These are phyloP conservation scores for Sporothrix mexicana DNA, from an alignment of 2,329 filamentous ascomycete genomes.

Conservation along the genomic window DNA sequence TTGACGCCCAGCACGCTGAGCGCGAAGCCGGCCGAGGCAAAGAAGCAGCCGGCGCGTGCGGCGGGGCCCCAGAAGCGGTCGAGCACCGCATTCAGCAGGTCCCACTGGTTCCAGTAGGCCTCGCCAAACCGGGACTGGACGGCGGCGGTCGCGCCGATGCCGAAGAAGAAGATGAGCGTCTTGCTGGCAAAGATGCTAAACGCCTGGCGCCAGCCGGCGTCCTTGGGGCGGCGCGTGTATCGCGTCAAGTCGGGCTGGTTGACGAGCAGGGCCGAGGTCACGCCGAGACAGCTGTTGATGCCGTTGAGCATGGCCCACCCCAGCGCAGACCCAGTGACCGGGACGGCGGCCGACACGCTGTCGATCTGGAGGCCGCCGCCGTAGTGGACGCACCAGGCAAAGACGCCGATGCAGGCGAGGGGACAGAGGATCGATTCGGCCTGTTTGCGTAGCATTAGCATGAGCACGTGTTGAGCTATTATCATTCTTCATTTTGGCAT, in stretches of 20 bases:
- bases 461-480: background rate
- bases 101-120: constrained; percentile 39
- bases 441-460: constrained; percentile 18
- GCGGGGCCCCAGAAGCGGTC: constrained; percentile 37
- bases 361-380: constrained; percentile 39
- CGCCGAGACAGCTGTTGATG: constrained; percentile 49
- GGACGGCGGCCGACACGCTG: constrained; percentile 40
- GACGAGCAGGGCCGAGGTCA: constrained; percentile 46
- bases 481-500: background rate
- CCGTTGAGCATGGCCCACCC: constrained; percentile 49
- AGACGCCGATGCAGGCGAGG: constrained; percentile 37
- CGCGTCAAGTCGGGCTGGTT: constrained; percentile 48
- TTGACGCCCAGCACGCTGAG: constrained; percentile 38
- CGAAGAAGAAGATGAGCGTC: constrained; percentile 42
- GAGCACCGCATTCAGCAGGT: constrained; percentile 36
- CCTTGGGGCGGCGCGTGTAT: constrained; percentile 43
- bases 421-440: constrained; percentile 47
- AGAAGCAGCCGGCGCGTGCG: constrained; percentile 36
- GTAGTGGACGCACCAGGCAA: constrained; percentile 32
- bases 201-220: constrained; percentile 40
- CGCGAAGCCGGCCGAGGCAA: constrained; percentile 36
- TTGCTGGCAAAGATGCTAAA: constrained; percentile 46
- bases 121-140: constrained; percentile 51
- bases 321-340: constrained; percentile 40
- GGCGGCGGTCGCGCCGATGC: constrained; percentile 52